Evolutionary conservation across 2,329 filamentous ascomycete genomes (phyloP), one percentile per base, ranked within the genome.

Genomic region (Cladosporium sp.): DNA sequence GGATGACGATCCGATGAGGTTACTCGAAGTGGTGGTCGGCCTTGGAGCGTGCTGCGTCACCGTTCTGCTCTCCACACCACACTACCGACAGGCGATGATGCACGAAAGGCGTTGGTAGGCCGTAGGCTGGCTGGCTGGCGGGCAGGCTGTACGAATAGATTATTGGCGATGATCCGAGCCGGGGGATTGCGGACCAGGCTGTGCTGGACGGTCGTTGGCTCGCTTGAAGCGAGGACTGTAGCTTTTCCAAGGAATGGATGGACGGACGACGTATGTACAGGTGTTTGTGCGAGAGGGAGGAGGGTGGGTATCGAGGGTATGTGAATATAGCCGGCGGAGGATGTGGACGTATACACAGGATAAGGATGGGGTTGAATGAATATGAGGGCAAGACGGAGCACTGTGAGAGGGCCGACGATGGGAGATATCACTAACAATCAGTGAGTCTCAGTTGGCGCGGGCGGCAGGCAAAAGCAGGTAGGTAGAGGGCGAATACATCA

Each of bases 1-100:
- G 32, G n/a, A 35, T 35, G 32, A 35, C 32, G 32, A 16, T 7
- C 22, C 32, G 32, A 35, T 35, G 32, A 35, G 32, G 32, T 27
- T 27, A 27, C 22, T 27, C 5, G 9, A 9, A 9, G 9, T 27
- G 22, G 5, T 35, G n/a, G 30, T 32, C 30, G 30, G 30, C 30
- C 30, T 32, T 11, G 30, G 30, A 12, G 30, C 30, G 12, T 35
- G 36, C 43, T 42, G 40, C 40, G 40, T 42, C 40, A 41, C 38
- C 30, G 30, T 43, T 18, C 32, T 41, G 39, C 39, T 18, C 39
- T 22, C 38, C 43, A 47, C 43, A 48, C 36, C 45, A 48, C 36
- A 20, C 12, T 46, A 9, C 22, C 18, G 35, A 15, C 32, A 38
- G 9, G 35, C 38, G 45, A 33, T 48, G 43, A 47, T 38, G 33